Evolutionary conservation across 2,329 filamentous ascomycete genomes (phyloP).

Genomic region (Paracoccidioides lutzii): DNA sequence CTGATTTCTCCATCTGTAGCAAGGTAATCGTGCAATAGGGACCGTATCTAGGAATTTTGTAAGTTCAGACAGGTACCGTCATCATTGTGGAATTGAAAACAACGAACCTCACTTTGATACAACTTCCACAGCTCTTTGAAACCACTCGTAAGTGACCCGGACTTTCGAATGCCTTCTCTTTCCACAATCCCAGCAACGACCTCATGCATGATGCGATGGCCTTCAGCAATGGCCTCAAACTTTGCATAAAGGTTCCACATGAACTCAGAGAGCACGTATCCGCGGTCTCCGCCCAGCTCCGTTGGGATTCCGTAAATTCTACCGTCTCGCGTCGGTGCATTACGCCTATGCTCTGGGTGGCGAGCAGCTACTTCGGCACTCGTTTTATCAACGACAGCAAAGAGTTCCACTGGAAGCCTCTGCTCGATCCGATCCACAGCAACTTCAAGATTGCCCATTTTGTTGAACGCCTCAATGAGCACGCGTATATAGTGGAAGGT

Average conservation of each 20-base stretch:
- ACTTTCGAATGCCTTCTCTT: slow-evolving; percentile 56
- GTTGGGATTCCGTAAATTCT: slow-evolving; percentile 47
- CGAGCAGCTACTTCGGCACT: slow-evolving; percentile 87
- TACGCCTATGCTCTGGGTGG: slow-evolving; percentile 65
- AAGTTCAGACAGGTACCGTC: neutral
- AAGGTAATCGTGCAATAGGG: slow-evolving; percentile 87
- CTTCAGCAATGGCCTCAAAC: slow-evolving; percentile 93
- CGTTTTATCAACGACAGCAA: slow-evolving; percentile 85
- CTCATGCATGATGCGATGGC: slow-evolving; percentile 86
- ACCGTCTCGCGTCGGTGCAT: slow-evolving; percentile 34
- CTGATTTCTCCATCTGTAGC: slow-evolving; percentile 73
- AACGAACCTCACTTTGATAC: slow-evolving; percentile 68
- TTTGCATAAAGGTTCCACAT: slow-evolving; percentile 89
- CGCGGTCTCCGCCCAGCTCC: slow-evolving; percentile 61
- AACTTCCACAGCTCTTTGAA: slow-evolving; percentile 98
- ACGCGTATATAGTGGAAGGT: slow-evolving; percentile 88
- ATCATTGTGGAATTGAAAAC: neutral
- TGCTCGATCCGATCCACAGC: slow-evolving; percentile 88
- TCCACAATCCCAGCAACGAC: slow-evolving; percentile 75
- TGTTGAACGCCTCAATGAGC: slow-evolving; percentile 79
- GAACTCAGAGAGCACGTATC: slow-evolving; percentile 79
- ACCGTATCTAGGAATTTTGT: slow-evolving; percentile 49
- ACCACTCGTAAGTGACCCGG: slow-evolving; percentile 60
- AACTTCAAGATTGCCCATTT: slow-evolving; percentile 69
- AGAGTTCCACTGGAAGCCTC: slow-evolving; percentile 82